Evolutionary conservation across 495 filamentous ascomycete species (phyloP), one percentile per base, ranked within the genome.

Genomic region (Hypoxylon perforatum): DNA sequence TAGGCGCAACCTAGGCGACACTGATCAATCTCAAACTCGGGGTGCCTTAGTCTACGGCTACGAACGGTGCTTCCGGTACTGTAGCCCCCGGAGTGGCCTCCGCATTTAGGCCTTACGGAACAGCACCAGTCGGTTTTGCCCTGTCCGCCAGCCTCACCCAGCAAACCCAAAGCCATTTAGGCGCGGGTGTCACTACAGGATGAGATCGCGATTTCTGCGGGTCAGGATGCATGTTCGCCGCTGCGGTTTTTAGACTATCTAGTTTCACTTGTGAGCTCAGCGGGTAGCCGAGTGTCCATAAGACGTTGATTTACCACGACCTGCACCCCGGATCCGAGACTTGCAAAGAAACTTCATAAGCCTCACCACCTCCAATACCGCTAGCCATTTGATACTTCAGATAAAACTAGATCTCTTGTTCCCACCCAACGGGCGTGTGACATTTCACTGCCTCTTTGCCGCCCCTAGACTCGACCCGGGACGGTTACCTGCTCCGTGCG

Each of bases 241-340:
- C 28, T 35, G 49, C 56, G 46, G 42, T 60, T 69, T 63, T 60
- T 56, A 59, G 59, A 63, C 46, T 23, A 35, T 44, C 38, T 23
- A 46, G 57, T 69, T 61, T 55, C 61, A 65, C 61, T 50, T 69
- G 57, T 36, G 47, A 48, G 41, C 30, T 46, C 49, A 53, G 66
- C 47, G 61, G 57, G 61, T 65, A 69, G 57, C 66, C 66, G 66
- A 69, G 48, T n/a, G 36, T 44, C 44, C 49, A 35, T 39, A 28
- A 52, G 33, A 51, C 50, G 66, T 36, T 56, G n/a, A 42, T 46
- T 47, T 42, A 65, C 56, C 11, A 51, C 38, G 14, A 46, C 33
- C 55, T 65, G 66, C 57, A 64, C 66, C 66, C 66, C 66, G 61
- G 66, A 69, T 59, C 66, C 66, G 61, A 64, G 47, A 49, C 57